Evolutionary conservation across 805 yeast genomes (phyloP), one percentile per base, ranked within the genome.

Genomic region (Barnettozyma sp.): DNA sequence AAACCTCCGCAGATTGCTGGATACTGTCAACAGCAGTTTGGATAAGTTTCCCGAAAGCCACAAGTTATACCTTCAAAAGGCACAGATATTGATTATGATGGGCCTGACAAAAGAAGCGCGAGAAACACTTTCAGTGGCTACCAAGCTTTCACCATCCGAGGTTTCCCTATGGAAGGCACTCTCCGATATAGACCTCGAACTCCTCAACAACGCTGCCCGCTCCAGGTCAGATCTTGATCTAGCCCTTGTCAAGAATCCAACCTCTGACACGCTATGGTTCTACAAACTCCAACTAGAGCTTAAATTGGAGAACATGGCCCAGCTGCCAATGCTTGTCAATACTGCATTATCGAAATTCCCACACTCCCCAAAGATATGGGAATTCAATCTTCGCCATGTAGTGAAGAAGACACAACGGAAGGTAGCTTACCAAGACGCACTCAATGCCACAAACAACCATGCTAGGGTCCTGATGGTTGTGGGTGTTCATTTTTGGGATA

Each of bases 151-250:
- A 33, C 73, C 81, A 0, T 30, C 56, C 0, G 59, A 61, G 4
- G 52, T 64, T 0, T 39, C 52, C 3, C 41, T 87, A 7, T 84
- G 94, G 88, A 54, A 73, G 3, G 41, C 59, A 6, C 50, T 76
- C 7, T 64, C 86, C 0, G 44, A 52, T 3, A 35, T 73, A 3
- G 82, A 77, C 42, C 32, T 43, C 1, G n/a, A n/a, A n/a, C 42
- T 52, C 2, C 47, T 68, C 9, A 63, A 63, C 1, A 62, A 66
- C 3, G 40, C 64, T 2, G 68, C 78, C 3, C 65, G 73, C 39
- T 86, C 94, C 0, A 70, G 95, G 41, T 77, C 95, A 0, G 63
- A 71, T 2, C 57, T 87, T 16, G 96, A 86, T 46, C 60, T 74
- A 18, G 92, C 82, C 0, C 53, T 82, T 7, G 43, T 76, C 12